These are phyloP conservation scores for Mycena floridula DNA, from an alignment of 768 basidiomycete genomes.

Conservation along the genomic window DNA sequence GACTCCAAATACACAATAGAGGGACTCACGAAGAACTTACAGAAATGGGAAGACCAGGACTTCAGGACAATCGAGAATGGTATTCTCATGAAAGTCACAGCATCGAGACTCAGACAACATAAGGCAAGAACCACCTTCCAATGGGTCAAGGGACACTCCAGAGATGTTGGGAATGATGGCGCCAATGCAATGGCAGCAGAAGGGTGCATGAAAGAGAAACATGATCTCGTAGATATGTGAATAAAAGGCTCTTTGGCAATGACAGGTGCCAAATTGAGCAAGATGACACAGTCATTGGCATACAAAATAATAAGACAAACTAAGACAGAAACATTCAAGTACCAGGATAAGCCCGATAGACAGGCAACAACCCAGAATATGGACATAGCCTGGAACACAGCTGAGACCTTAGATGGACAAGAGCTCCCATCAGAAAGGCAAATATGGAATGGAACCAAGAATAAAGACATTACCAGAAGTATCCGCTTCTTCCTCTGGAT, in stretches of 20 bases:
- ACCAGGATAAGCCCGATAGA: not conserved
- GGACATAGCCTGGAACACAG: not conserved
- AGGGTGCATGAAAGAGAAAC: not conserved
- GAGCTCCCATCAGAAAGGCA: not conserved
- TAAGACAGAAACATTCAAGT: not conserved
- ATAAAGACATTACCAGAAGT: constrained; percentile 6
- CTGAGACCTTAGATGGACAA: too few relatives aligned
- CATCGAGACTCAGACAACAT: not conserved
- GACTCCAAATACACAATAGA: constrained; percentile 14
- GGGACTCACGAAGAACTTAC: constrained; percentile 4
- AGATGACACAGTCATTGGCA: constrained; percentile 10
- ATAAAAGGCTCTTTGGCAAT: not conserved
- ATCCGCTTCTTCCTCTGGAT: constrained; percentile 14
- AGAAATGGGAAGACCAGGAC: constrained; percentile 7
- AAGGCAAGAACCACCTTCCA: not conserved
- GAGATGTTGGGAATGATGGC: not conserved
- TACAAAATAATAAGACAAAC: constrained; percentile 9
- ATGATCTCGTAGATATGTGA: not conserved
- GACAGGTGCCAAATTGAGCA: not conserved
- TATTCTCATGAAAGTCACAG: not conserved
- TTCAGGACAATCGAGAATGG: constrained; percentile 1
- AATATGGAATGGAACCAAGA: constrained; percentile 8
- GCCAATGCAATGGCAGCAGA: not conserved
- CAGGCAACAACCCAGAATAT: constrained; percentile 4
- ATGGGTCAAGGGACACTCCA: not conserved